Evolutionary conservation across 768 basidiomycete genomes (phyloP), one percentile per base, ranked within the genome.

Genomic region (Xerocomus potaroensis): DNA sequence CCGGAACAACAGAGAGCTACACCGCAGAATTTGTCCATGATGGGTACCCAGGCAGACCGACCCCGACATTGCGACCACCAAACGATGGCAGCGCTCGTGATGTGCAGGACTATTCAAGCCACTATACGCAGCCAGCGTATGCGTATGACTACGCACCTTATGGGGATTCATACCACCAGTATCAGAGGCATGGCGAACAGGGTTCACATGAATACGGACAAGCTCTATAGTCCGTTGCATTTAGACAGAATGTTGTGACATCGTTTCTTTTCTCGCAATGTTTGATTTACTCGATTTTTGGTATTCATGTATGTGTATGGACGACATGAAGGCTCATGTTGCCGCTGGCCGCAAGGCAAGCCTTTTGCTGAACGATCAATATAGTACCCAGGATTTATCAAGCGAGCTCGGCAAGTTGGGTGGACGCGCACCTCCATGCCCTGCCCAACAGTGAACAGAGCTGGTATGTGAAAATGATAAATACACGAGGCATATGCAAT

Each of bases 1-100:
- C 46, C 18, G 56, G 49, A 9, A 22, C 31, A 26, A 22, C 43
- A 40, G 69, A 66, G 45, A 69, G 54, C n/a, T n/a, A n/a, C n/a
- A n/a, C n/a, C n/a, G n/a, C n/a, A n/a, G n/a, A n/a, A n/a, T n/a
- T n/a, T 51, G 60, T 70, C n/a, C 73, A 74, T 44, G 79, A 80
- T 53, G 72, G 77, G 40, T 82, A 84, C 58, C 74, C 76, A 61
- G 74, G 75, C 51, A 74, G 73, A 41, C 70, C 71, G 22, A 67
- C 66, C 32, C 64, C 74, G 41, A 59, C 57, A 46, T 57, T 60
- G 32, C 56, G 54, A 32, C 65, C 64, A 19, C 64, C 68, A 46
- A 59, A 39, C 40, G 69, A 70, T 45, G 58, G 62, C 54, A 34
- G 55, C 38, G 26, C 69, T 54, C 72, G 73, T 54, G 68, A 75